A percentile compares a stretch with the other conserved stretches of the same genome.
Evolutionary conservation across 139 green algal species (phyloP).

Genomic region (Volvox africanus): DNA sequence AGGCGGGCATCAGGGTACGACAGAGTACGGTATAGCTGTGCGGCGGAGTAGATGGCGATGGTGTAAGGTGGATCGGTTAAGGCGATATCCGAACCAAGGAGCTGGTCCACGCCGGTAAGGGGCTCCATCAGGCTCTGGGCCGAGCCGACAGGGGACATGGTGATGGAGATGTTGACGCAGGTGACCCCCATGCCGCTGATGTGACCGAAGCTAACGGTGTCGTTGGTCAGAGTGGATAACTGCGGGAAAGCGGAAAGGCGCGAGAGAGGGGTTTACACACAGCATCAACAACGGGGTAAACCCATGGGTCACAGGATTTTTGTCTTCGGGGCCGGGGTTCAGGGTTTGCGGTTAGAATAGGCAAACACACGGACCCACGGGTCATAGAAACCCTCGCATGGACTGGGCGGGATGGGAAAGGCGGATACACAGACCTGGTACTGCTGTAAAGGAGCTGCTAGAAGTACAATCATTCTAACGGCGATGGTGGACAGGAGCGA

Average conservation of each 20-base stretch:
- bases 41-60: slow-evolving; percentile 4
- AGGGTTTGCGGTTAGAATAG: no score
- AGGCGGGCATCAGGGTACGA: neutral
- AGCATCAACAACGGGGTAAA: no score
- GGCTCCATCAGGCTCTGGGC: neutral
- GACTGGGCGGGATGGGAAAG: no score
- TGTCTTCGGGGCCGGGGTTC: no score
- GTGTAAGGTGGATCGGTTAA: neutral
- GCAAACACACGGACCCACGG: no score
- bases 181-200: slow-evolving; percentile 34
- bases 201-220: neutral
- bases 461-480: no score
- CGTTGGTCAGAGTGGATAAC: neutral
- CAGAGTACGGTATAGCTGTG: neutral
- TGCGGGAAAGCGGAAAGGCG: neutral
- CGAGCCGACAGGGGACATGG: neutral
- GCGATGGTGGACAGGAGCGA: no score
- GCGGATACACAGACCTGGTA: no score
- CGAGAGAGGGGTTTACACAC: neutral
- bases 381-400: no score
- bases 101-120: slow-evolving; percentile 14
- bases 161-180: neutral
- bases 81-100: neutral
- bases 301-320: no score
- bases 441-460: no score